These are phyloP conservation scores for Nothophytophthora sp. DNA, from an alignment of 352 stramenopile species.

Conservation along the genomic window DNA sequence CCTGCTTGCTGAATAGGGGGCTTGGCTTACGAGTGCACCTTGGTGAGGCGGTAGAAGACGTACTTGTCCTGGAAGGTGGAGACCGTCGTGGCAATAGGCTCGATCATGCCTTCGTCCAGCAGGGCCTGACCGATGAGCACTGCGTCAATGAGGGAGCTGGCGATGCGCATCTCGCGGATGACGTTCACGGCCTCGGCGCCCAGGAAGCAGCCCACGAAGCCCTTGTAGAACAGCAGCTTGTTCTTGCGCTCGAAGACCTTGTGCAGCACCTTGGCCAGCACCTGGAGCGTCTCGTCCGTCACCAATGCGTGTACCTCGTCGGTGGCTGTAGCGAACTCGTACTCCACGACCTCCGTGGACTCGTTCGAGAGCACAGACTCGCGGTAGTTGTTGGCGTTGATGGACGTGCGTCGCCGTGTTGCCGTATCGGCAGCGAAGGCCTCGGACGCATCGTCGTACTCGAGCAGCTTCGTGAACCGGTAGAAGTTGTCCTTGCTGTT, in stretches of 20 bases:
- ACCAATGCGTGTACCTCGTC: constrained; percentile 82
- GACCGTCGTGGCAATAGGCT: constrained; percentile 69
- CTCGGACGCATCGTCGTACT: constrained; percentile 51
- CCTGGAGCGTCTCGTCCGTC: constrained; percentile 72
- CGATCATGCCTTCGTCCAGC: constrained; percentile 79
- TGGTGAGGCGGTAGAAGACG: constrained; percentile 81
- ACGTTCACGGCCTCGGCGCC: constrained; percentile 84
- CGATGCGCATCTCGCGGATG: constrained; percentile 76
- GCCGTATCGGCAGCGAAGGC: constrained; percentile 28
- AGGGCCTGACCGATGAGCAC: constrained; percentile 80
- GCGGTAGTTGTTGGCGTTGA: constrained; percentile 71
- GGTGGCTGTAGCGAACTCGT: constrained; percentile 73
- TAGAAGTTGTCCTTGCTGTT: constrained; percentile 89
- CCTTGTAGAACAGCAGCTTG: constrained; percentile 89
- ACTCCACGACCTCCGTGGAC: constrained; percentile 54
- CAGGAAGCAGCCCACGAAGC: constrained; percentile 79
- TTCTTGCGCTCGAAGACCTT: constrained; percentile 89
- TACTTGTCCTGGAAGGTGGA: constrained; percentile 88
- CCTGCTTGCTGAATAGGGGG: constrained; percentile 8
- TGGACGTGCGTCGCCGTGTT: constrained; percentile 39
- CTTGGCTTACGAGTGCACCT: constrained; percentile 36
- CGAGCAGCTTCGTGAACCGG: constrained; percentile 70
- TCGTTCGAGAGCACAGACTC: constrained; percentile 76
- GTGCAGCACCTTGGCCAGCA: constrained; percentile 70
- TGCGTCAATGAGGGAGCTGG: constrained; percentile 71